A percentile compares a stretch with the other conserved stretches of the same genome.
Conservation (phyloP, 352 stramenopile genomes). For the Globisporangium solare region DNA sequence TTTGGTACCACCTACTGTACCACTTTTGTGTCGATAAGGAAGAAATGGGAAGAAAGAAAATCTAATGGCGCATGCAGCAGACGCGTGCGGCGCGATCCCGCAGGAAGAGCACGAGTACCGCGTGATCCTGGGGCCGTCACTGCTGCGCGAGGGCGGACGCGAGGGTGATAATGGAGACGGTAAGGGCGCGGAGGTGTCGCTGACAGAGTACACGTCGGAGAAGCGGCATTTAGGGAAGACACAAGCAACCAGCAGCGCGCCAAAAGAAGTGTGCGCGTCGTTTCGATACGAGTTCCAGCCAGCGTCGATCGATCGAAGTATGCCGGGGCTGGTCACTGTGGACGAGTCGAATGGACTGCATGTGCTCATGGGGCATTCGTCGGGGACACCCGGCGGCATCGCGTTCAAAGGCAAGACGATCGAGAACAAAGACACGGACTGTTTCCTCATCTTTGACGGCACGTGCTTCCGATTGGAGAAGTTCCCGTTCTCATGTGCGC, state of each 20-base stretch:
- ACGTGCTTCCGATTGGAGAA: constrained; percentile 59
- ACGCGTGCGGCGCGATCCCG: constrained; percentile 8
- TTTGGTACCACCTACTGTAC: background rate
- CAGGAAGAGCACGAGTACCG: constrained; percentile 51
- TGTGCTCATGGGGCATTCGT: constrained; percentile 57
- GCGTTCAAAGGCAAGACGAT: constrained; percentile 73
- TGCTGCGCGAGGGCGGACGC: constrained; percentile 12
- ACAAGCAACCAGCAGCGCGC: background rate
- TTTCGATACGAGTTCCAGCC: constrained; percentile 86
- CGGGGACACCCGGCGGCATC: constrained; percentile 50
- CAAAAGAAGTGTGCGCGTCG: constrained; percentile 33
- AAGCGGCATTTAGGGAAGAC: background rate
- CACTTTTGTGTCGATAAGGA: no score
- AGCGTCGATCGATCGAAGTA: constrained; percentile 64
- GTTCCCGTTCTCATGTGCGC: constrained; percentile 61
- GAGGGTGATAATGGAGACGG: background rate
- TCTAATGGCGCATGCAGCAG: background rate
- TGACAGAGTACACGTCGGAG: background rate
- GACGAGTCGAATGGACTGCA: constrained; percentile 56
- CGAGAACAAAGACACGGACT: constrained; percentile 82
- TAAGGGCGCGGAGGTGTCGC: background rate
- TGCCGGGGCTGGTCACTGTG: constrained; percentile 59
- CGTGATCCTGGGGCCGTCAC: constrained; percentile 46
- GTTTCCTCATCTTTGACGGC: constrained; percentile 77
- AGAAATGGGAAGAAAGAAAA: no score